Evolutionary conservation across 306 rosid genomes (phyloP), one percentile per base, ranked within the genome.

Genomic region (Cicer yamashitae): DNA sequence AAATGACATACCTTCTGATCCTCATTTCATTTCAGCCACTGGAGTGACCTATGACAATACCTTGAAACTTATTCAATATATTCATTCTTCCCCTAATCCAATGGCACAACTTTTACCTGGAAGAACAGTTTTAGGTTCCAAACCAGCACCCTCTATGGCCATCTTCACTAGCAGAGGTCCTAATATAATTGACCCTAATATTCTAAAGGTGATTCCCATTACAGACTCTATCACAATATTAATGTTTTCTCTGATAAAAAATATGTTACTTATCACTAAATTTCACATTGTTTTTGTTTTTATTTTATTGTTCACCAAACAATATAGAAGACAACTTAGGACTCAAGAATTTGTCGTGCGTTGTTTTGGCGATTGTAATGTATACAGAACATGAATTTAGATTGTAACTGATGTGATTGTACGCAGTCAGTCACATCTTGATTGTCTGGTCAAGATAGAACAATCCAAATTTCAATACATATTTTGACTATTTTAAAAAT

Each of bases 151-250:
- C 18, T 80, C 70, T 72, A 80, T 94, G 87, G 87, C 98, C 43
- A 25, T 82, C 18, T 94, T 94, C 85, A 67, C 90, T 45, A 91
- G 97, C 43, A 85, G 98, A 82, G 97, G 98, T 79, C 98, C 98
- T n/a, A 94, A 90, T 71, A 30, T 78, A 30, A 44, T 94, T 74
- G 97, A 94, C 51, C 94, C 91, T 37, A 84, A 81, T 66, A 77
- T 94, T 78, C 89, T 94, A 39, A 94, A 94, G 97, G 98, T 90
- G 46, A 59, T 8, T 40, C 4, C 59, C 25, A 1, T 12, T 1
- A 14, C 4, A 11, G 1, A 12, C 18, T 45, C 41, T 3, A 34
- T 59, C n/a, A 48, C 4, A 57, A 20, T 52, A 40, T 45, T 13
- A 3, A 22, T 41, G 10, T n/a, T 22, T 50, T 17, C 13, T 50